phyloP scores from a whole-genome alignment of 73 alveolate genomes.

The Paramecium octaurelia region DNA sequence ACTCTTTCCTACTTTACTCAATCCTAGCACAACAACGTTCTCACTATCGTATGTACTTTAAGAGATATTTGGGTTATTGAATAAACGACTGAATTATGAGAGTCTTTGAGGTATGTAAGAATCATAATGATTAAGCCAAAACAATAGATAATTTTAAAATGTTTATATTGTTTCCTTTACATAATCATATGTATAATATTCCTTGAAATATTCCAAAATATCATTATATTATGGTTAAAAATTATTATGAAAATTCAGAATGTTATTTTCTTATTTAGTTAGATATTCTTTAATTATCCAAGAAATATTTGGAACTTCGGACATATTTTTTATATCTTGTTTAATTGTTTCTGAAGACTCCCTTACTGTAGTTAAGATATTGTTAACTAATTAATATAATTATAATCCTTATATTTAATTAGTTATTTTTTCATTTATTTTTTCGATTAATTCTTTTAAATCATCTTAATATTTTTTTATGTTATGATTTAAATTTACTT shows the following conservation, averaged over 20 bases:
- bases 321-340: too few species aligned
- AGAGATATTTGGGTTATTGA: too few species aligned
- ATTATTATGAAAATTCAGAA: background rate
- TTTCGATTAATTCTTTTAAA: too few species aligned
- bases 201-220: background rate
- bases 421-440: too few species aligned
- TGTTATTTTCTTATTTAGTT: background rate
- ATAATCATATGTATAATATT: background rate
- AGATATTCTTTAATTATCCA: background rate
- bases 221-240: background rate
- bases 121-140: background rate
- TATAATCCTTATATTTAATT: too few species aligned
- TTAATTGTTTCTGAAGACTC: too few species aligned
- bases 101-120: background rate
- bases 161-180: background rate
- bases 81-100: background rate
- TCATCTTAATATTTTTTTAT: too few species aligned
- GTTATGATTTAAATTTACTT: too few species aligned
- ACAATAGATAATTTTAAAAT: background rate
- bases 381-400: too few species aligned
- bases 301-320: background rate
- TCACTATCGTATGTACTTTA: background rate
- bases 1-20: background rate
- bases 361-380: too few species aligned
- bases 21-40: background rate